These are phyloP conservation scores for Trapa bicornis DNA, from an alignment of 345 rosid genomes.

Conservation along the genomic window DNA sequence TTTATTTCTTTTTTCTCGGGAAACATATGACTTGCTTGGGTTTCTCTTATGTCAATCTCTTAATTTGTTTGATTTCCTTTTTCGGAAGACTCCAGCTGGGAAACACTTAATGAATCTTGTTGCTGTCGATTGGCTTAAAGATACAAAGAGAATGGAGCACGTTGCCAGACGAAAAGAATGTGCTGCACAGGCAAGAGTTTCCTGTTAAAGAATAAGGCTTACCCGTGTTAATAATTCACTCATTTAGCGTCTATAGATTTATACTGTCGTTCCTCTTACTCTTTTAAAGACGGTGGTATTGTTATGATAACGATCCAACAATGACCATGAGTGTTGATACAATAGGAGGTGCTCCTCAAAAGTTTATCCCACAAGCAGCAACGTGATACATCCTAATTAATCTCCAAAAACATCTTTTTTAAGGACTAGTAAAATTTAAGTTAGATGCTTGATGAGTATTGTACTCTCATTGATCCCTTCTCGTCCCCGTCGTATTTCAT, in stretches of 20 bases:
- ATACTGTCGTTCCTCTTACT: too few species aligned
- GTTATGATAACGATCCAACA: too few species aligned
- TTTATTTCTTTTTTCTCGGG: slow-evolving; percentile 5
- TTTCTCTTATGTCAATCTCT: slow-evolving; percentile 2
- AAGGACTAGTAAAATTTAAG: not conserved
- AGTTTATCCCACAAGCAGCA: too few species aligned
- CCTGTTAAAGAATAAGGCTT: not conserved
- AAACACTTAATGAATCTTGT: slow-evolving; percentile 96
- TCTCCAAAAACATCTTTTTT: too few species aligned
- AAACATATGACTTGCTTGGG: not conserved
- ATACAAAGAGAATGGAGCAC: slow-evolving; percentile 91
- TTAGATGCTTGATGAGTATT: not conserved
- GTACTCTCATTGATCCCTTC: not conserved
- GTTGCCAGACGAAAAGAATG: slow-evolving; percentile 89
- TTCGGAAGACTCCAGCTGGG: slow-evolving; percentile 67
- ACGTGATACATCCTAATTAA: too few species aligned
- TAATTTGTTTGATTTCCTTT: not conserved
- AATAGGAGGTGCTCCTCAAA: too few species aligned
- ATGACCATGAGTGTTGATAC: too few species aligned
- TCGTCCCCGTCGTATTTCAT: not conserved
- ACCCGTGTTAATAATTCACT: not conserved
- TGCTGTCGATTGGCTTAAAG: slow-evolving; percentile 99
- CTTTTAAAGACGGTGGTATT: too few species aligned
- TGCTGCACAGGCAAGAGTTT: slow-evolving; percentile 68
- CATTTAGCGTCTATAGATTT: not conserved